Base-by-base conservation (phyloP, 139 green algal genomes). In the Auxenochlorella protothecoides region DNA sequence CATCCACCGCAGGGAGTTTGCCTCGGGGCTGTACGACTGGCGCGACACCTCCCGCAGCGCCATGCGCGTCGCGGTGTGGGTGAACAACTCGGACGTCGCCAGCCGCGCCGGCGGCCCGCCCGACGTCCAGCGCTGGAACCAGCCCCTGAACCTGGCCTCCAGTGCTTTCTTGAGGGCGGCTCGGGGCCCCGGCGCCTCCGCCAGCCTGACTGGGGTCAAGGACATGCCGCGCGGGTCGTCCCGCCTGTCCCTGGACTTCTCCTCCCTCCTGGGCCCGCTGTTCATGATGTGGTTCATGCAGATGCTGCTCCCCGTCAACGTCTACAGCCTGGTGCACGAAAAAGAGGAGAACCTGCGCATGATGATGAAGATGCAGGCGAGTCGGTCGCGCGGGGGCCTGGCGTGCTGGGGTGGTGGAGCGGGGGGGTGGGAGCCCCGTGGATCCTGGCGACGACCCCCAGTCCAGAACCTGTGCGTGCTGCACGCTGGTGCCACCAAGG, bases 281-380 rank as follows among this genome's bases (percentile, higher is more conserved):
- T 95, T 96, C 77, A 88, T 87, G 70, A 89, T 93, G 83, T 95
- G 89, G 86, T 76, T 63, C 4, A 53, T 77, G 57, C 71, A 81
- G 65, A 8, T 78, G 53, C 72, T 83, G 55, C 78, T 83, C 51
- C 75, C 76, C 15, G 57, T 83, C 6, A 64, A 75, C 55, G 77
- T 88, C 14, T 65, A 89, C 68, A 44, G 55, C 9, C 61, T 89
- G 65, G 83, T 88, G 12, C 67, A 75, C n/a, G 90, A 96, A 78
- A 89, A 92, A 63, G 73, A 89, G 74, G 63, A 80, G 53, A 74
- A 86, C 44, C 78, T 93, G 63, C 74, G 83, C 53, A 76, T 85
- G n/a, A 94, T 96, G 74, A 91, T 92, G 89, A 71, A 74, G 57
- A 91, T 95, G 78, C 91, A 96, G 68, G 72, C 66, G 57, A 11